These are phyloP conservation scores for Uncinocarpus reesii DNA, from an alignment of 2,329 filamentous ascomycete genomes.

Conservation along the genomic window DNA sequence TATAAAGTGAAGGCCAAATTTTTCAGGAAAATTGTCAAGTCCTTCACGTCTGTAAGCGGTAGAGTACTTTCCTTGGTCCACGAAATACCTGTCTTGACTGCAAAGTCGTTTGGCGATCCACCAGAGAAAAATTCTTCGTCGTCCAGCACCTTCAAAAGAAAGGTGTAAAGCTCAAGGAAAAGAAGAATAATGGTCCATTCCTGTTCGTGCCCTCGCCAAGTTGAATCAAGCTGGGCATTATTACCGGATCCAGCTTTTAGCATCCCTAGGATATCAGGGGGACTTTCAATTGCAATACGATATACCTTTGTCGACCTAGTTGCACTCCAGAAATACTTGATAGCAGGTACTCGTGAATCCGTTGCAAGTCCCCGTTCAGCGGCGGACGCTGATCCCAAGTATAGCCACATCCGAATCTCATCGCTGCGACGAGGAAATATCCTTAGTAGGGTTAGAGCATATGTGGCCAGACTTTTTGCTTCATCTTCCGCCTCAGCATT, in stretches of 20 bases:
- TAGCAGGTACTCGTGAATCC: constrained; percentile 47
- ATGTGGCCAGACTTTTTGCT: constrained; percentile 68
- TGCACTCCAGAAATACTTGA: constrained; percentile 77
- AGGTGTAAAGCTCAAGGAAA: constrained; percentile 89
- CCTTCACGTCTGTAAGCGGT: constrained; percentile 58
- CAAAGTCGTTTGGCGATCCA: constrained; percentile 29
- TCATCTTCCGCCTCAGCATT: constrained; percentile 42
- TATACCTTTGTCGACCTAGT: constrained; percentile 50
- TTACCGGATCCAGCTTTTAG: constrained; percentile 41
- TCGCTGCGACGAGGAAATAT: constrained; percentile 75
- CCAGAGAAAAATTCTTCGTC: constrained; percentile 84
- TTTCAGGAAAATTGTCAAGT: constrained; percentile 74
- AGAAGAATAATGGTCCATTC: constrained; percentile 86
- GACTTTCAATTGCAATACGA: constrained; percentile 45
- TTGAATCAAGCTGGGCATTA: background rate
- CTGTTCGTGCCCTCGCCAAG: constrained; percentile 40
- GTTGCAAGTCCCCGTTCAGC: constrained; percentile 26
- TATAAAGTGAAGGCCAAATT: constrained; percentile 83
- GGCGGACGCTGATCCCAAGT: constrained; percentile 56
- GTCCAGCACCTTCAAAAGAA: constrained; percentile 83
- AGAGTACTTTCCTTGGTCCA: constrained; percentile 56
- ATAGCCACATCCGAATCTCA: constrained; percentile 90
- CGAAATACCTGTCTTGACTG: constrained; percentile 44
- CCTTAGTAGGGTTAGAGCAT: constrained; percentile 71
- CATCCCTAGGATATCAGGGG: constrained; percentile 49